Evolutionary conservation across 805 yeast genomes (phyloP), one percentile per base, ranked within the genome.

Genomic region (Phaffomyces antillensis): DNA sequence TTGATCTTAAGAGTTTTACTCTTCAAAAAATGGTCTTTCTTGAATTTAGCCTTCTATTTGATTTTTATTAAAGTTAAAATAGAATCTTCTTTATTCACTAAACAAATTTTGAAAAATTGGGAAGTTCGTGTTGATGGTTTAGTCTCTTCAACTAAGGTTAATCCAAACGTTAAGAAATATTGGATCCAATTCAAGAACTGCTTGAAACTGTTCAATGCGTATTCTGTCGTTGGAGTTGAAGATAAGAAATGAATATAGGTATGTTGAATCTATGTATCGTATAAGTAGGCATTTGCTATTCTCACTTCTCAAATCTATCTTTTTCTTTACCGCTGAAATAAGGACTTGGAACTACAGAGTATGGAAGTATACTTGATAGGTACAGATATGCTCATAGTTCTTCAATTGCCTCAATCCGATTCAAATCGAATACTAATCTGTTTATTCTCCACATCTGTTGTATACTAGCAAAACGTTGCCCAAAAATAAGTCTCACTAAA

Each of bases 41-140:
- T 79, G 42, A 70, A 78, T 3, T 67, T 84, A 30, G 56, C 77
- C 32, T 58, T 72, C 10, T 83, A 79, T 59, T 59, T 76, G 12
- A 46, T 77, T 12, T 90, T 90, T 67, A 71, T 88, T 64, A 86
- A 86, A 64, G 63, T 83, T 46, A 78, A 96, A 64, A 86, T 72
- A 60, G 95, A 87, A 60, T 80, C 79, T 53, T 83, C 93, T 4
- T 69, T 77, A 28, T 81, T 79, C 67, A 83, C 88, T 45, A 81
- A 86, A 65, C 68, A 75, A 50, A 80, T 79, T 30, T 70, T 87
- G 60, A 79, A 83, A 67, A 69, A 73, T 42, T 69, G 83, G 69
- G 95, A 86, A 63, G 81, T 84, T 40, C 71, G 82, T 53, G 53
- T 76, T 41, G 85, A 83, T 60, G 79, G 82, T 17, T 46, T 79